Evolutionary conservation across 371 early-diverging fungal genomes (phyloP).

Genomic region (Mucor racemosus): DNA sequence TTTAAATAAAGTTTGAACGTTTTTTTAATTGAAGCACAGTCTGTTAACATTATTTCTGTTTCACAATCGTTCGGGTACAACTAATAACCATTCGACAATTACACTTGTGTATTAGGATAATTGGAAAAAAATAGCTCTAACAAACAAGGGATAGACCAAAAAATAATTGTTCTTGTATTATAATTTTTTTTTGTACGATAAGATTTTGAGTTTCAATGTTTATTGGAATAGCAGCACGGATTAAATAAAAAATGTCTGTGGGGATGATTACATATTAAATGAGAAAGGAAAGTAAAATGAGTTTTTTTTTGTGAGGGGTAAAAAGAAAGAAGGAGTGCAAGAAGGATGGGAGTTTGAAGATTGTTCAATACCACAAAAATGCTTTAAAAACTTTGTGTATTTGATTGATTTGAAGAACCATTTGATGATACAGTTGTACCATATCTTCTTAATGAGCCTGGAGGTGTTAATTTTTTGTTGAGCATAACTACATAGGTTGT

Average conservation of each 20-base stretch:
- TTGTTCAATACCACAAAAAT: background rate
- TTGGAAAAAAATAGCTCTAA: background rate
- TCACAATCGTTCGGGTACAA: slow-evolving; percentile 1
- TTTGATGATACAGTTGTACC: slow-evolving; percentile 12
- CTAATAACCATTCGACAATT: background rate
- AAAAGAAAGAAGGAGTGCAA: background rate
- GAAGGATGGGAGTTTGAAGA: background rate
- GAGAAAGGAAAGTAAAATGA: slow-evolving; percentile 1
- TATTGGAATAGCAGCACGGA: background rate
- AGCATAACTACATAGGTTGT: slow-evolving; percentile 7
- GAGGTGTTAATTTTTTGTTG: background rate
- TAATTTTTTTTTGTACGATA: background rate
- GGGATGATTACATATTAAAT: background rate
- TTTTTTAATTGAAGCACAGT: background rate
- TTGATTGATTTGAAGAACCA: slow-evolving; percentile 11
- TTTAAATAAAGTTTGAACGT: background rate
- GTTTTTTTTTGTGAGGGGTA: background rate
- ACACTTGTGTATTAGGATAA: no score
- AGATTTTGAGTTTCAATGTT: background rate
- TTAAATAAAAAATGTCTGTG: background rate
- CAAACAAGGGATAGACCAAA: background rate
- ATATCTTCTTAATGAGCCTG: slow-evolving; percentile 8
- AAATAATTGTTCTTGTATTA: background rate
- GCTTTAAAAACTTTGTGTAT: background rate
- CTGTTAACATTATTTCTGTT: background rate